Conservation (phyloP, 176 grass and related monocot species). For the Zizania latifolia region DNA sequence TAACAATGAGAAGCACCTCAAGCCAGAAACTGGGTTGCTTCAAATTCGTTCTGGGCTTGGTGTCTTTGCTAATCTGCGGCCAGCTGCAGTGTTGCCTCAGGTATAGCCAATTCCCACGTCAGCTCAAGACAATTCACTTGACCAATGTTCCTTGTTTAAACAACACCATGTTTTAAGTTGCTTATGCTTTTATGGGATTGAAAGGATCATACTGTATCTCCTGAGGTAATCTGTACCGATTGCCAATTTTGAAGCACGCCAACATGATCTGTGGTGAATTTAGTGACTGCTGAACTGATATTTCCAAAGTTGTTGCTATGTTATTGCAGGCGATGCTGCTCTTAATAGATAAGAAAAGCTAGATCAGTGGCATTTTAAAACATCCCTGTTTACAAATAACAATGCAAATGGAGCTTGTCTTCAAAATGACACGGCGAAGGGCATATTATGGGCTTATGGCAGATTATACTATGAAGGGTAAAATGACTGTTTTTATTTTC, state of each 20-base stretch:
- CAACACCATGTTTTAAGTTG: background rate
- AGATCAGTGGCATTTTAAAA: background rate
- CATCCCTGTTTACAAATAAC: background rate
- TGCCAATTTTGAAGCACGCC: background rate
- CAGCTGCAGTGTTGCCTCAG: conserved; percentile 74
- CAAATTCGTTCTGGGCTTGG: conserved; percentile 60
- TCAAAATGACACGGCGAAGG: background rate
- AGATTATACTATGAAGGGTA: background rate
- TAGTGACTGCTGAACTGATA: background rate
- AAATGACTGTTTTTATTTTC: background rate
- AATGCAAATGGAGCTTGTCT: background rate
- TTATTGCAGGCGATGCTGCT: background rate
- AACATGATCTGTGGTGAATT: background rate
- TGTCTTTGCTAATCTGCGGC: conserved; percentile 82
- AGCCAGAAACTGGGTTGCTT: conserved; percentile 84
- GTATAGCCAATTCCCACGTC: conserved; percentile 17
- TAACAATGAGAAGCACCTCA: conserved; percentile 92
- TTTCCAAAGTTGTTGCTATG: background rate
- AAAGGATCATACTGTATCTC: background rate
- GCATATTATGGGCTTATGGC: too few species aligned
- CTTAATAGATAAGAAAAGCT: background rate
- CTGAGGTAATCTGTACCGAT: background rate
- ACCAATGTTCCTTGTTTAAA: background rate
- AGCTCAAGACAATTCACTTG: background rate
- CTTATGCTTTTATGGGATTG: background rate